phyloP scores from a whole-genome alignment of 139 green algal genomes.

The Chlorella sp. region DNA sequence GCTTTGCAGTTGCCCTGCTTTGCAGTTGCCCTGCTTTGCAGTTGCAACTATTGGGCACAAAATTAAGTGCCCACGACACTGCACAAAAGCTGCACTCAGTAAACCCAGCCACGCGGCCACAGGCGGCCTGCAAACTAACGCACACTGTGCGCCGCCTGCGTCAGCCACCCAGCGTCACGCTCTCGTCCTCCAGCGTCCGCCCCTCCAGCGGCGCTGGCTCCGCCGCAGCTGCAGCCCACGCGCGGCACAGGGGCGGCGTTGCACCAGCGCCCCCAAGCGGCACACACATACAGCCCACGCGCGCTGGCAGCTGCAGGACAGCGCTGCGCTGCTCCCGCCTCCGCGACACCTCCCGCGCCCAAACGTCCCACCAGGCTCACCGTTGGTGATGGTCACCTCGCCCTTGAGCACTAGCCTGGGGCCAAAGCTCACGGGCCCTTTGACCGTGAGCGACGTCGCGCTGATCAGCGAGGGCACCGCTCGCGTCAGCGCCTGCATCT shows the following conservation, averaged over 20 bases:
- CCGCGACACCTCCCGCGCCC: not conserved
- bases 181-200: slow-evolving; percentile 16
- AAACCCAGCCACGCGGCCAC: too few relatives aligned
- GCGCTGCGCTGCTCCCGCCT: not conserved
- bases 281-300: too few relatives aligned
- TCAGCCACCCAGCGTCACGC: too few relatives aligned
- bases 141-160: too few relatives aligned
- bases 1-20: too few relatives aligned
- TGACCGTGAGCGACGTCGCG: slow-evolving; percentile 70
- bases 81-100: too few relatives aligned
- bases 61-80: too few relatives aligned
- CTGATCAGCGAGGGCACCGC: slow-evolving; percentile 61
- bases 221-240: not conserved
- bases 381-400: slow-evolving; percentile 54
- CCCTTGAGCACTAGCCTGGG: slow-evolving; percentile 52
- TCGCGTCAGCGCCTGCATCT: slow-evolving; percentile 68
- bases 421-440: slow-evolving; percentile 68
- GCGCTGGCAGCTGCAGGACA: not conserved
- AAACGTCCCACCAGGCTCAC: not conserved
- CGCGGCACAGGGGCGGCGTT: not conserved
- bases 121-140: too few relatives aligned
- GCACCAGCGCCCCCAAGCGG: not conserved
- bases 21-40: too few relatives aligned
- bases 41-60: too few relatives aligned
- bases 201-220: not conserved